Percentiles rank a stretch among this genome's conserved stretches.
phyloP scores from a whole-genome alignment of 2,329 filamentous ascomycete genomes.

The Phyllosticta citriasiana region DNA sequence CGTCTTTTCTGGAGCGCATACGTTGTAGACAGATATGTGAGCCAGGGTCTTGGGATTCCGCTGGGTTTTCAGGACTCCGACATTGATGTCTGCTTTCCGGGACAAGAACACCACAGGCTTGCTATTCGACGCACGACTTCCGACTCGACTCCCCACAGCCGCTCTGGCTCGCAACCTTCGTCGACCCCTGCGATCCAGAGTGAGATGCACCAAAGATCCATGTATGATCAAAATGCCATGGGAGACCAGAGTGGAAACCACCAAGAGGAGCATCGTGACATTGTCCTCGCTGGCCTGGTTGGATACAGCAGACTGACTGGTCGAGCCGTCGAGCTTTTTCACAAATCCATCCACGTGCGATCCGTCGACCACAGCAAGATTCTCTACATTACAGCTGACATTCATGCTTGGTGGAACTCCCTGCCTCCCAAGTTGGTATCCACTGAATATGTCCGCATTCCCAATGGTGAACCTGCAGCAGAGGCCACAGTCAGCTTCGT shows the following conservation, averaged over 20 bases:
- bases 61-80: constrained; percentile 48
- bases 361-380: constrained; percentile 10
- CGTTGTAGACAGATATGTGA: constrained; percentile 44
- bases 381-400: constrained; percentile 7
- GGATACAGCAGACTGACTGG: constrained; percentile 10
- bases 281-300: constrained; percentile 4
- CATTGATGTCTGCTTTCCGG: constrained; percentile 47
- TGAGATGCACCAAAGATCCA: neutral
- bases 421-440: constrained; percentile 2
- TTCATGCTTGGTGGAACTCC: constrained; percentile 8
- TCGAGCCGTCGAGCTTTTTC: constrained; percentile 8
- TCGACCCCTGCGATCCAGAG: neutral
- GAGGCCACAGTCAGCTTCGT: constrained; percentile 4
- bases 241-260: neutral
- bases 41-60: constrained; percentile 47
- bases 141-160: neutral
- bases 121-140: neutral
- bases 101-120: constrained; percentile 35
- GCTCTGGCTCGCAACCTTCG: neutral
- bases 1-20: constrained; percentile 51
- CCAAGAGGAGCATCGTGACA: constrained; percentile 1
- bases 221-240: neutral
- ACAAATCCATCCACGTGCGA: constrained; percentile 10
- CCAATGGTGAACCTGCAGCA: neutral
- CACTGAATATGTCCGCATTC: neutral